A percentile compares a stretch with the other conserved stretches of the same genome.
Conservation (phyloP, 2,329 filamentous ascomycete species). For the Ophiostoma novo-ulmi region DNA sequence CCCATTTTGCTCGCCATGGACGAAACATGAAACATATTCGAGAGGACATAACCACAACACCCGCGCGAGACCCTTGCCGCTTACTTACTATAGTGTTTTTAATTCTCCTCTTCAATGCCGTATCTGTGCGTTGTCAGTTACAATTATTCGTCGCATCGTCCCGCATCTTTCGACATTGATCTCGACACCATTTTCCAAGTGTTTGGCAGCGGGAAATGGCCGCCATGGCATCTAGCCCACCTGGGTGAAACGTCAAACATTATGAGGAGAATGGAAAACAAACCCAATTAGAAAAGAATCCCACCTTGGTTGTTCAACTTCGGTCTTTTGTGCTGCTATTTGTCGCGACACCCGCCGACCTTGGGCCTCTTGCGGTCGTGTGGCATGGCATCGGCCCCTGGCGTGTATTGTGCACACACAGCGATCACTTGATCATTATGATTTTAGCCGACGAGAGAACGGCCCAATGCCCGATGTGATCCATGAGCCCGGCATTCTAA, state of each 20-base stretch:
- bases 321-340: neutral
- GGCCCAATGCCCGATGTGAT: neutral
- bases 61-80: neutral
- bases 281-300: neutral
- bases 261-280: neutral
- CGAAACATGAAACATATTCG: constrained; percentile 6
- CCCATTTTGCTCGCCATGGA: neutral
- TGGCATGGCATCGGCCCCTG: neutral
- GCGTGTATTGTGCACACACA: too few species aligned
- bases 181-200: too few species aligned
- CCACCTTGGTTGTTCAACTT: neutral
- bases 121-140: too few species aligned
- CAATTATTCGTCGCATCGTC: neutral
- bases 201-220: too few species aligned
- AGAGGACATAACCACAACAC: neutral
- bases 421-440: too few species aligned
- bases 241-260: neutral
- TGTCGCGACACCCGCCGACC: neutral
- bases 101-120: too few species aligned
- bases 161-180: neutral
- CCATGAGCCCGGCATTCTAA: too few species aligned
- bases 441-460: neutral
- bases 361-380: neutral
- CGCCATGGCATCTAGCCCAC: neutral
- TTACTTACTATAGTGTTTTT: neutral